These are phyloP conservation scores for Nymphaea thermarum DNA, from an alignment of 164 flowering plant species.

Conservation along the genomic window DNA sequence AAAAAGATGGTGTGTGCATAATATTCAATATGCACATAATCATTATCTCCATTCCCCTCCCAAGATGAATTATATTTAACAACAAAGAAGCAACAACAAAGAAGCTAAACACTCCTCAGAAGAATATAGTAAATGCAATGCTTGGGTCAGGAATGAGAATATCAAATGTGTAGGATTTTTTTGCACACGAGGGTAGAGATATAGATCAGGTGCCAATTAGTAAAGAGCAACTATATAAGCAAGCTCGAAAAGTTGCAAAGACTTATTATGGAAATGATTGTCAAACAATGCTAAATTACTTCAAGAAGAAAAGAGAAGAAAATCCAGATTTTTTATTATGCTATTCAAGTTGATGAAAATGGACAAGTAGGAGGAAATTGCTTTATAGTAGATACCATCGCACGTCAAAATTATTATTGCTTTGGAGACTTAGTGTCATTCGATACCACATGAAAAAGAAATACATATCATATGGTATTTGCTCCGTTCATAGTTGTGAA, in stretches of 20 bases:
- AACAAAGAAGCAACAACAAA: not conserved
- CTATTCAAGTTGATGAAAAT: not conserved
- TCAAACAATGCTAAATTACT: not conserved
- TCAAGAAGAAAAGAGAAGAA: too few relatives aligned
- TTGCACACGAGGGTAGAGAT: not conserved
- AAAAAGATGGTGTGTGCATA: not conserved
- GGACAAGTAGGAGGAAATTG: not conserved
- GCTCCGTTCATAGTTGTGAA: too few relatives aligned
- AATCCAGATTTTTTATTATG: not conserved
- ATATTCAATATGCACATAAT: too few relatives aligned
- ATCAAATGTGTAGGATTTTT: not conserved
- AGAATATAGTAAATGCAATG: not conserved
- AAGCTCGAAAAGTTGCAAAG: too few relatives aligned
- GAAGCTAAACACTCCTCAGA: not conserved
- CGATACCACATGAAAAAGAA: not conserved
- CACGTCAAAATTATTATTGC: not conserved
- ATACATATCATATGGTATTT: not conserved
- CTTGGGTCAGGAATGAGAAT: not conserved
- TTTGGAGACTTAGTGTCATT: not conserved
- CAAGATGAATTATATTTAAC: not conserved
- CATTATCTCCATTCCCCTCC: not conserved
- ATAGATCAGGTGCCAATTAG: not conserved
- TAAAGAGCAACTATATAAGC: too few relatives aligned
- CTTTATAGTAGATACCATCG: not conserved
- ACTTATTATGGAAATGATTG: not conserved